phyloP scores from a whole-genome alignment of 306 rosid species.

The Malus fusca region DNA sequence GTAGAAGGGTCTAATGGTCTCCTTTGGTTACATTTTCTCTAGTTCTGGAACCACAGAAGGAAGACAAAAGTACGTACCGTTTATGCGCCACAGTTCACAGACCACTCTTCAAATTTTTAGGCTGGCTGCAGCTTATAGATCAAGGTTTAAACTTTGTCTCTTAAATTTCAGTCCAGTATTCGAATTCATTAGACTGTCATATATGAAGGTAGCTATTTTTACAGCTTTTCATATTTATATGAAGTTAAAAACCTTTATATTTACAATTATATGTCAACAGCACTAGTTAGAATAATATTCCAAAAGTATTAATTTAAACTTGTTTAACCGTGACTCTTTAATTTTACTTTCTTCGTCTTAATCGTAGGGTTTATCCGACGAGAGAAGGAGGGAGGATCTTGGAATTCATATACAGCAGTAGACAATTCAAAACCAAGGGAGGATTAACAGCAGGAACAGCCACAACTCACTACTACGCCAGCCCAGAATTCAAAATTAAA shows the following conservation, averaged over 20 bases:
- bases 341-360: neutral
- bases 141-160: constrained; percentile 40
- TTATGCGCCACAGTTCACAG: constrained; percentile 74
- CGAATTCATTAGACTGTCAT: neutral
- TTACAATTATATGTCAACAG: neutral
- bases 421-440: constrained; percentile 62
- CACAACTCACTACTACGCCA: constrained; percentile 83
- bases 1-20: neutral
- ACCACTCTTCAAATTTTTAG: constrained; percentile 87
- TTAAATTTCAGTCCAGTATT: neutral
- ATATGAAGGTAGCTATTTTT: neutral
- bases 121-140: constrained; percentile 76
- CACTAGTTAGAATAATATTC: neutral
- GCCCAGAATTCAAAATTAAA: constrained; percentile 80
- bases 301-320: neutral
- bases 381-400: constrained; percentile 69
- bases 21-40: neutral
- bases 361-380: constrained; percentile 55
- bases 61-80: constrained; percentile 79
- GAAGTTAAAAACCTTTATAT: neutral
- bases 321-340: neutral
- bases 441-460: constrained; percentile 75
- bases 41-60: constrained; percentile 98
- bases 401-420: constrained; percentile 89
- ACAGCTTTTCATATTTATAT: neutral